A percentile compares a stretch with the other conserved stretches of the same genome.
Conservation (phyloP, 805 yeast genomes). For the Zygosaccharomyces lentus region DNA sequence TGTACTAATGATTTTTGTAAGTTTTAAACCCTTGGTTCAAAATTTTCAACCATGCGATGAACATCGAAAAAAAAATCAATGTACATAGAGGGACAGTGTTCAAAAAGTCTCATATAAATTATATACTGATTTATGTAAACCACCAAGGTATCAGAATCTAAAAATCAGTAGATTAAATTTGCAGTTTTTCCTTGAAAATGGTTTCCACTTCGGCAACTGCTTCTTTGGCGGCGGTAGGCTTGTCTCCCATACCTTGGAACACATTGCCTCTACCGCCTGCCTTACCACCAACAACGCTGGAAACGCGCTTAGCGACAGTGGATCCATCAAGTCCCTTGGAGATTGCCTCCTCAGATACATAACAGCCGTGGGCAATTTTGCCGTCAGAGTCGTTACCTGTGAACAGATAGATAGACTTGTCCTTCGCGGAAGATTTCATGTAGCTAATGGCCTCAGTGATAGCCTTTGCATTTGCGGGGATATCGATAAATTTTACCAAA, state of each 20-base stretch:
- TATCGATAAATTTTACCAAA: conserved; percentile 64
- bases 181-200: conserved; percentile 56
- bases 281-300: conserved; percentile 83
- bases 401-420: conserved; percentile 71
- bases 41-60: conserved; percentile 1
- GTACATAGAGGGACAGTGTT: background rate
- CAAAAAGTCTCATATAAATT: background rate
- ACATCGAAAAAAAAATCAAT: background rate
- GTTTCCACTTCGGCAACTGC: conserved; percentile 72
- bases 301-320: conserved; percentile 67
- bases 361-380: conserved; percentile 95
- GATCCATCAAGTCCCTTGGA: conserved; percentile 69
- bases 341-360: conserved; percentile 66
- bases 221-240: conserved; percentile 57
- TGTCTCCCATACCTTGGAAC: conserved; percentile 95
- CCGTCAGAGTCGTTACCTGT: conserved; percentile 60
- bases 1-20: background rate
- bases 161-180: conserved; percentile 12
- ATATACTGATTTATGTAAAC: background rate
- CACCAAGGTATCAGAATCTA: background rate
- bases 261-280: conserved; percentile 98
- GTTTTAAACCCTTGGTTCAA: background rate
- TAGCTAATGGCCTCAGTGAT: conserved; percentile 87
- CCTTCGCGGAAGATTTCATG: conserved; percentile 71
- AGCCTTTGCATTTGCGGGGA: conserved; percentile 85